Evolutionary conservation across 805 yeast species (phyloP), one percentile per base, ranked within the genome.

Genomic region (Candida insectorum): DNA sequence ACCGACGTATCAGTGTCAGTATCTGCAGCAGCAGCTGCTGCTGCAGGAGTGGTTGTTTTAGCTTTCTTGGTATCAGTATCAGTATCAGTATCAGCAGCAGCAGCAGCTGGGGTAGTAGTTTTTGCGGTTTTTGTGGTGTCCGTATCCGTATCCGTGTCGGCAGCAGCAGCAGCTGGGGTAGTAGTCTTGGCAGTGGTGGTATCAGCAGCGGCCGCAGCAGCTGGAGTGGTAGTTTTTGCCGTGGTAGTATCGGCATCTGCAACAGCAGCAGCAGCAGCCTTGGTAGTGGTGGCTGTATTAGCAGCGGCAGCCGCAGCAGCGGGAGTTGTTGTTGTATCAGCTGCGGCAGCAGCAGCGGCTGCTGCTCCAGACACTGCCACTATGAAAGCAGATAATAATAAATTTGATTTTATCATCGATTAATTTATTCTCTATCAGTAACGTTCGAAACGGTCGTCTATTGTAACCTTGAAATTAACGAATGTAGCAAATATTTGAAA

Each of bases 1-100:
- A 21, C 47, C 13, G 50, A 42, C 13, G 37, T 43, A 4, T 47
- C 40, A 20, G 52, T 37, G 17, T 46, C 34, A 13, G 52, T 39
- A 19, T 44, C 43, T 5, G 41, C 46, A 13, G 41, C 49, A 4
- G 49, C 27, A 15, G 40, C 40, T 9, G 46, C 47, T 15, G 48
- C 45, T 10, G 51, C 40, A 16, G 45, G 39, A 11, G 44, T 30
- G 9, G 49, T 38, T 8, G 36, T 31, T 4, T 41, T 33, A 28
- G 22, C 41, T 7, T 44, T 35, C 3, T 45, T 43, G 13, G 34
- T 24, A 10, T 26, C 27, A 7, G 38, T 41, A n/a, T n/a, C n/a
- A n/a, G n/a, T n/a, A n/a, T n/a, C n/a, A n/a, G n/a, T 24, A 10
- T 26, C 27, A 7, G 38, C 41, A 4, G 48, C 39, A 23, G 52